Base-by-base conservation (phyloP, 495 filamentous ascomycete genomes). In the Astrothelium macrocarpum region DNA sequence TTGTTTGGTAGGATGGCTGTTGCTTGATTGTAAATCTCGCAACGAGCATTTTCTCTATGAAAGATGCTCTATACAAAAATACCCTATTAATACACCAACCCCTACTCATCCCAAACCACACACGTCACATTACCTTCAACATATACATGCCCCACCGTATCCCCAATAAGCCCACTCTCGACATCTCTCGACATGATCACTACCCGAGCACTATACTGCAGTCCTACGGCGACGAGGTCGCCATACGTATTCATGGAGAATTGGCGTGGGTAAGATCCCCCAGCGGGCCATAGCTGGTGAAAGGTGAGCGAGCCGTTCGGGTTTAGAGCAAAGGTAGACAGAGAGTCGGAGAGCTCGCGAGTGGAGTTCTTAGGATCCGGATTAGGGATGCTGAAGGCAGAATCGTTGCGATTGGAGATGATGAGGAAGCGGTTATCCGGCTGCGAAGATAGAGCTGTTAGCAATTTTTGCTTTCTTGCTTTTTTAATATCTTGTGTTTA, bases 361-460 rank as follows among this genome's bases (percentile, higher is more conserved):
- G 69, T 70, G 3, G 59, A 49, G 66, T 75, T 70, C 2, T 32
- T 66, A 1, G 71, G 63, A 31, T 72, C 66, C 2, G 67, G 65
- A 65, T 68, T 71, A 1, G 65, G 18, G 0, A 65, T 53, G 25
- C 60, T 64, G 68, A 85, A 82, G 32, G 76, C 71, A 34, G 71
- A 70, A 67, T 87, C 85, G 60, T 75, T 71, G 53, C 89, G 85
- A 66, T 88, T 87, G 25, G 83, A 84, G 62, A 86, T 76, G 65
- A 84, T 78, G 43, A 90, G 68, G 78, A 81, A 88, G 59, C 77
- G 78, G 49, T 76, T 73, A 67, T 86, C 82, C 34, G 84, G 82
- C 79, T 84, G 63, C 32, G 16, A 32, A 56, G 23, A 39, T 49
- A 5, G 45, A 14, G 20, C 12, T 5, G 45, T 49, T 23, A 49